phyloP scores from a whole-genome alignment of 441 rosid species.

The Bocquillonia castaneifolia region DNA sequence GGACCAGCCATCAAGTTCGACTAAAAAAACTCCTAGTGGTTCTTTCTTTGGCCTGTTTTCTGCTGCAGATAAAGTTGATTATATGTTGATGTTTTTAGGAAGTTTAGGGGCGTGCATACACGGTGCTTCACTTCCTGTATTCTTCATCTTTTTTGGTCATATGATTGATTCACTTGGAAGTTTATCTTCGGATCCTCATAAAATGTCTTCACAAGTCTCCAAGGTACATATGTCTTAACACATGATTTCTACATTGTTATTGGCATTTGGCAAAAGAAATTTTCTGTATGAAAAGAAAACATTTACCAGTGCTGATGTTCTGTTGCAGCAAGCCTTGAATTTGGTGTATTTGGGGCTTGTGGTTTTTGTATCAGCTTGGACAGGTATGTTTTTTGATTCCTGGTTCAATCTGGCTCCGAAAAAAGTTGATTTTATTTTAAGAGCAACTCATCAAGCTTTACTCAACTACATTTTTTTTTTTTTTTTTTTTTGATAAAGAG shows the following conservation, averaged over 20 bases:
- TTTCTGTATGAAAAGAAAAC: not conserved
- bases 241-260: no score
- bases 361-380: slow-evolving; percentile 63
- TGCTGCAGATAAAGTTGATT: slow-evolving; percentile 59
- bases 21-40: slow-evolving; percentile 27
- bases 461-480: no score
- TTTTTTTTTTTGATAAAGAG: no score
- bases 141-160: slow-evolving; percentile 58
- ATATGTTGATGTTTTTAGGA: slow-evolving; percentile 52
- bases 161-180: slow-evolving; percentile 72
- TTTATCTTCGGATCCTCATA: slow-evolving; percentile 46
- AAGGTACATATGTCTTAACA: no score
- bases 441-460: not conserved
- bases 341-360: slow-evolving; percentile 62
- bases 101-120: slow-evolving; percentile 53
- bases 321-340: slow-evolving; percentile 54
- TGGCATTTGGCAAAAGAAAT: no score
- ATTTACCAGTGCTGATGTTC: not conserved
- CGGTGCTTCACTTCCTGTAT: slow-evolving; percentile 64
- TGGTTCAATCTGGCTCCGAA: not conserved
- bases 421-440: slow-evolving; percentile 2
- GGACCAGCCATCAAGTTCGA: slow-evolving; percentile 21
- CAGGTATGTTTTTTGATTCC: slow-evolving; percentile 38
- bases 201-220: slow-evolving; percentile 49
- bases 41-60: slow-evolving; percentile 61